Evolutionary conservation across 1,284 basidiomycete genomes (phyloP), one percentile per base, ranked within the genome.

Genomic region (Stereum hirsutum): DNA sequence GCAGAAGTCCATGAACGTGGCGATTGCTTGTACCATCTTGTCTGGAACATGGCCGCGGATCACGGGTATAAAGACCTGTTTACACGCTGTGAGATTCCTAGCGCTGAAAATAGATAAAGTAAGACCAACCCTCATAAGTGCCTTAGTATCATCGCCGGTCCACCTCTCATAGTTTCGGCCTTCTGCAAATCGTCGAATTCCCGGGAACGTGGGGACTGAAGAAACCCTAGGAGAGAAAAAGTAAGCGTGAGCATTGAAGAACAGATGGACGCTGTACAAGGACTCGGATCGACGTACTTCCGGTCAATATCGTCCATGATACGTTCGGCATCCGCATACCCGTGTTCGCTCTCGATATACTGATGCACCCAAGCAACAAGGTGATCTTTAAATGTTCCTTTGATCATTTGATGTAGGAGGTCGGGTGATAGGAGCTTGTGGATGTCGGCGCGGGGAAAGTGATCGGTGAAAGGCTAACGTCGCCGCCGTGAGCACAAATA

Each of bases 371-470:
- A 70, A 5, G 44, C 44, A 1, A 66, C 55, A 1, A 68, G 48
- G 45, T 67, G 64, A 44, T 67, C 65, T 43, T 66, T 65, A 51
- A 65, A 65, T 4, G 57, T 50, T 0, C 62, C 63, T 45, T 66
- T 66, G 50, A 62, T 65, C 24, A 67, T 20, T 42, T 68, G 64
- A 45, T 69, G 65, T 2, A 69, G 60, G 5, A 66, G 47, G 46
- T 69, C 62, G 10, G 62, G 59, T 3, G 61, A 51, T 0, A 68
- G 27, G 2, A 62, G 47, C 12, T 58, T 50, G 46, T 64, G 57
- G 11, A 68, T 67, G 45, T 68, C 55, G 1, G 59, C 57, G 11
- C 54, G 49, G 1, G 61, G 61, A 45, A 62, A 64, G n/a, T 48
- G 24, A 20, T 52, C 15, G 11, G 63, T 68, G 44, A 66, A 67